A percentile compares a stretch with the other conserved stretches of the same genome.
These are phyloP conservation scores for Avicennia marina DNA, from an alignment of 257 asterid genomes.

Conservation along the genomic window DNA sequence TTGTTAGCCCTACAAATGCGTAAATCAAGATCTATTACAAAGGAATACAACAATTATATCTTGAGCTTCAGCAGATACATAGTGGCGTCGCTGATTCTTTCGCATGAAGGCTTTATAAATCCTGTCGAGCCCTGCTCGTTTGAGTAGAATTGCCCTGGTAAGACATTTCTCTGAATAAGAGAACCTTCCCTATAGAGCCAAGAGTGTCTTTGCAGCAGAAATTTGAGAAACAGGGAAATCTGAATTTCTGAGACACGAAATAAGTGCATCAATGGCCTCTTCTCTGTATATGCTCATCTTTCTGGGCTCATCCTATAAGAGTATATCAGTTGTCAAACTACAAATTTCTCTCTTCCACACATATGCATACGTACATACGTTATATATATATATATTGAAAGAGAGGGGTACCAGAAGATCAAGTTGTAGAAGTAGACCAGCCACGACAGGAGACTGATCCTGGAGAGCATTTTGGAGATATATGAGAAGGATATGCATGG, in stretches of 20 bases:
- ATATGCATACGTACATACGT: background rate
- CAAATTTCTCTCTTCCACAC: background rate
- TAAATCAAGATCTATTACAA: background rate
- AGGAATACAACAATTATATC: slow-evolving; percentile 41
- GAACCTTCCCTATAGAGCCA: slow-evolving; percentile 76
- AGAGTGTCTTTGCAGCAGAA: slow-evolving; percentile 65
- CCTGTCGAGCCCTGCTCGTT: slow-evolving; percentile 54
- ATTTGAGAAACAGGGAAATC: slow-evolving; percentile 55
- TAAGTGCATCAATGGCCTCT: slow-evolving; percentile 71
- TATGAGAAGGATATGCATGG: slow-evolving; percentile 70
- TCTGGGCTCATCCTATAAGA: slow-evolving; percentile 70
- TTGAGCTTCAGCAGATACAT: slow-evolving; percentile 30
- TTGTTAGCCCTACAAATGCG: background rate
- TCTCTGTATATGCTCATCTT: slow-evolving; percentile 89
- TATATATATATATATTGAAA: slow-evolving; percentile 10
- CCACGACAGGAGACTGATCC: slow-evolving; percentile 61
- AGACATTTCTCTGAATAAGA: slow-evolving; percentile 74
- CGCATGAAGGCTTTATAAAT: slow-evolving; percentile 37
- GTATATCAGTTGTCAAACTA: background rate
- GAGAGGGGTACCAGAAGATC: slow-evolving; percentile 58
- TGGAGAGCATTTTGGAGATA: slow-evolving; percentile 55
- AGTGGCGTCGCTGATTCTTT: slow-evolving; percentile 43
- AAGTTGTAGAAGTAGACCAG: slow-evolving; percentile 80
- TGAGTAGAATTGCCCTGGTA: slow-evolving; percentile 58
- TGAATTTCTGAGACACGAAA: slow-evolving; percentile 64